phyloP scores from a whole-genome alignment of 257 asterid genomes.

The Solanum ossicruentum region DNA sequence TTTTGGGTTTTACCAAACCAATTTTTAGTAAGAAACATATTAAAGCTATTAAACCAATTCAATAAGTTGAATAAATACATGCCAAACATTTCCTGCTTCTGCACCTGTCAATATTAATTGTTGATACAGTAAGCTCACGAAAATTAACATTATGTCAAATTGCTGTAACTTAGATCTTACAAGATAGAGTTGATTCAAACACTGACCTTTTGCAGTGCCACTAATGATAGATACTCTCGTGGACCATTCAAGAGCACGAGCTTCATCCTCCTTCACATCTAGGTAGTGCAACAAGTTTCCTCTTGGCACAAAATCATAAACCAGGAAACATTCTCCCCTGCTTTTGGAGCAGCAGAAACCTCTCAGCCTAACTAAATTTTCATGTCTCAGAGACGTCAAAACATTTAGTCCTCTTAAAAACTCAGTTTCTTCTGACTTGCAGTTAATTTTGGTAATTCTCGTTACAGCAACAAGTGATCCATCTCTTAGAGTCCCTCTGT shows the following conservation, averaged over 20 bases:
- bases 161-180: background rate
- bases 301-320: conserved; percentile 62
- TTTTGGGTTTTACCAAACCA: background rate
- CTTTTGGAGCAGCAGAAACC: conserved; percentile 87
- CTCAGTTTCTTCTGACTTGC: conserved; percentile 80
- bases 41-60: background rate
- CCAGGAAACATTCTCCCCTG: conserved; percentile 75
- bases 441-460: conserved; percentile 67
- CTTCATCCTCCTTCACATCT: conserved; percentile 48
- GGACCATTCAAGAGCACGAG: conserved; percentile 63
- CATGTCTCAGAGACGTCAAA: conserved; percentile 65
- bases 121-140: background rate
- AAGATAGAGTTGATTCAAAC: background rate
- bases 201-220: conserved; percentile 76
- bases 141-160: background rate
- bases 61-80: background rate
- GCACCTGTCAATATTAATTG: background rate
- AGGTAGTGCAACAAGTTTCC: conserved; percentile 56
- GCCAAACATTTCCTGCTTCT: background rate
- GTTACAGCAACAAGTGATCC: conserved; percentile 69
- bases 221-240: conserved; percentile 56
- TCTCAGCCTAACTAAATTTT: conserved; percentile 55
- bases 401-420: conserved; percentile 61
- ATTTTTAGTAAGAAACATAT: background rate
- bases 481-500: conserved; percentile 62